A percentile compares a stretch with the other conserved stretches of the same genome.
phyloP scores from a whole-genome alignment of 768 basidiomycete species.

The Porphyrellus cyaneotinctus region DNA sequence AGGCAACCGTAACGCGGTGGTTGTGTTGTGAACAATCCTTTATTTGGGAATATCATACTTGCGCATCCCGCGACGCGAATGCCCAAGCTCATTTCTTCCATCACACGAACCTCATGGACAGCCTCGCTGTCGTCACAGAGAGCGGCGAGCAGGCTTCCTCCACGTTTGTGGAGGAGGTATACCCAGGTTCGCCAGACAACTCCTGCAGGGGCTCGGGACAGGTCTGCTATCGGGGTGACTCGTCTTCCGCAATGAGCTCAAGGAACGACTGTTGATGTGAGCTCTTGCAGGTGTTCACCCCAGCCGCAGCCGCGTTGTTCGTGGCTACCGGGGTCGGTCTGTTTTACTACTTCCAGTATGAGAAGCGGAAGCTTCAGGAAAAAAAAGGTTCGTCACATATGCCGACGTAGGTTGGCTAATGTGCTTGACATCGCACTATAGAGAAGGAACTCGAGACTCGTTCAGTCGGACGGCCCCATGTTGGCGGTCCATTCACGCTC shows the following conservation, averaged over 20 bases:
- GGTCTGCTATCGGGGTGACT: slow-evolving; percentile 32
- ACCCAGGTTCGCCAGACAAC: slow-evolving; percentile 18
- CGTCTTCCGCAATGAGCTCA: neutral
- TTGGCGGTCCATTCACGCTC: slow-evolving; percentile 89
- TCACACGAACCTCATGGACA: slow-evolving; percentile 12
- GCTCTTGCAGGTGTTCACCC: slow-evolving; percentile 78
- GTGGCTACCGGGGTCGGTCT: slow-evolving; percentile 78
- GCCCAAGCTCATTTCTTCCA: slow-evolving; percentile 20
- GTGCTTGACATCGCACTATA: slow-evolving; percentile 24
- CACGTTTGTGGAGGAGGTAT: slow-evolving; percentile 13
- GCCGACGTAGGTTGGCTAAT: neutral
- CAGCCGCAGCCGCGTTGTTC: slow-evolving; percentile 78
- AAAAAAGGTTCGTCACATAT: slow-evolving; percentile 56
- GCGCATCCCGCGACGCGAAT: too few species aligned
- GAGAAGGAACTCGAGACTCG: slow-evolving; percentile 72
- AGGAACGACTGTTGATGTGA: neutral
- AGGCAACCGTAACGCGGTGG: too few species aligned
- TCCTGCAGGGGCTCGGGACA: slow-evolving; percentile 30
- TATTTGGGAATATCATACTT: too few species aligned
- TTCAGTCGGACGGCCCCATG: slow-evolving; percentile 77
- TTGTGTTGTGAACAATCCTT: too few species aligned
- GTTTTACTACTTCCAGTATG: slow-evolving; percentile 82
- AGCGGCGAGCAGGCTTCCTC: neutral
- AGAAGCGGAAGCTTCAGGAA: slow-evolving; percentile 76
- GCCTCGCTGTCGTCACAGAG: neutral